phyloP scores from a whole-genome alignment of 148 eudicot species.

The Vaccinium corymbosum region DNA sequence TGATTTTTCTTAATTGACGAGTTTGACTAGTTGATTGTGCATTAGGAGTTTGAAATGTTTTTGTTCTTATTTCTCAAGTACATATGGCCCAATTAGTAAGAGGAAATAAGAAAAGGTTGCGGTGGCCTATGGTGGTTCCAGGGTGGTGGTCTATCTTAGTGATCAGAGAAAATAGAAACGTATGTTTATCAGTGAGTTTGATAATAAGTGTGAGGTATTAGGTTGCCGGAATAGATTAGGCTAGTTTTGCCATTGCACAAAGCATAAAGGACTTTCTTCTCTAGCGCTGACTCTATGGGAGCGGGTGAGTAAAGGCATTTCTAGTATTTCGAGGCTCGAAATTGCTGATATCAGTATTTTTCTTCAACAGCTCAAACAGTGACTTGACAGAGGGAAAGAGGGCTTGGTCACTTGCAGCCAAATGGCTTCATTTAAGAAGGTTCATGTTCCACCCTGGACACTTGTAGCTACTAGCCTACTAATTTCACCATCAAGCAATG shows the following conservation, averaged over 20 bases:
- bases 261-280: neutral
- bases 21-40: neutral
- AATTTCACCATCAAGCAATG: neutral
- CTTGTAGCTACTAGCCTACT: neutral
- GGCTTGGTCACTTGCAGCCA: neutral
- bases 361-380: neutral
- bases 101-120: too few species aligned
- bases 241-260: slow-evolving; percentile 1
- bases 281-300: neutral
- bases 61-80: too few species aligned
- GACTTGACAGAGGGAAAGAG: neutral
- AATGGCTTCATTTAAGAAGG: neutral
- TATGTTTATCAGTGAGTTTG: neutral
- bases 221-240: neutral
- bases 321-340: neutral
- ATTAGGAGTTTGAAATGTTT: too few species aligned
- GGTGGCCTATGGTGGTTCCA: too few species aligned
- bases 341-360: neutral
- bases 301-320: neutral
- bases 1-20: neutral
- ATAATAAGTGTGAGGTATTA: neutral
- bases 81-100: too few species aligned
- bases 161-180: too few species aligned
- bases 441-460: neutral
- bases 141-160: too few species aligned